Evolutionary conservation across 2,329 filamentous ascomycete species (phyloP), one percentile per base, ranked within the genome.

Genomic region (Geosmithia flava): DNA sequence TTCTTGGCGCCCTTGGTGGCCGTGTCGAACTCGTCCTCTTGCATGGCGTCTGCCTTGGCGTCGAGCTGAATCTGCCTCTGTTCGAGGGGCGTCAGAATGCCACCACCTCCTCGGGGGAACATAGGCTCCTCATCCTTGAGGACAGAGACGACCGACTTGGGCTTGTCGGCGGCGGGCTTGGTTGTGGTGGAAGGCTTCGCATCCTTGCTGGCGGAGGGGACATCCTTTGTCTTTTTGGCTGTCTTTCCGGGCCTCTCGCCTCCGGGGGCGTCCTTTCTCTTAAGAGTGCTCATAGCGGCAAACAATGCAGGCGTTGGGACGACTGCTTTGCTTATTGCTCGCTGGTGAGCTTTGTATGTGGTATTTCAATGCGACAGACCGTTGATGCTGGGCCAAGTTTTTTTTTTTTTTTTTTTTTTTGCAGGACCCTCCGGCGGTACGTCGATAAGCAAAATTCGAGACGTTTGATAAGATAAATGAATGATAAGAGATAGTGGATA

Each of bases 41-140:
- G 93, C 40, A 94, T 71, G 41, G 90, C 93, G 71, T 98, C 93
- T 57, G 85, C 83, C 60, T 86, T 93, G 44, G 93, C 93, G 66
- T 97, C 85, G 50, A 94, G 83, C 58, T 93, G 85, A 53, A 98
- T 97, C 66, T 97, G 88, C 69, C 95, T 96, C 62, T 94, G 86
- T 64, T 98, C 93, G 47, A 98, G 72, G 19, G 93, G 90, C 2
- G 93, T 96, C 61, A 98, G 70, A 47, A 95, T 75, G 60, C 87
- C 94, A 47, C 81, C 91, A 42, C 93, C 94, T 49, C 93, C 93
- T 74, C 93, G 81, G 55, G 93, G 91, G 59, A 98, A 98, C 43
- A 91, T 75, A 33, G 83, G 82, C 61, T 96, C 93, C 55, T 97
- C 93, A 54, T 93, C 84, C 62, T 75, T 80, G 46, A 78, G 60